Evolutionary conservation across 2,329 filamentous ascomycete species (phyloP), one percentile per base, ranked within the genome.

Genomic region (Blastomyces parvus): DNA sequence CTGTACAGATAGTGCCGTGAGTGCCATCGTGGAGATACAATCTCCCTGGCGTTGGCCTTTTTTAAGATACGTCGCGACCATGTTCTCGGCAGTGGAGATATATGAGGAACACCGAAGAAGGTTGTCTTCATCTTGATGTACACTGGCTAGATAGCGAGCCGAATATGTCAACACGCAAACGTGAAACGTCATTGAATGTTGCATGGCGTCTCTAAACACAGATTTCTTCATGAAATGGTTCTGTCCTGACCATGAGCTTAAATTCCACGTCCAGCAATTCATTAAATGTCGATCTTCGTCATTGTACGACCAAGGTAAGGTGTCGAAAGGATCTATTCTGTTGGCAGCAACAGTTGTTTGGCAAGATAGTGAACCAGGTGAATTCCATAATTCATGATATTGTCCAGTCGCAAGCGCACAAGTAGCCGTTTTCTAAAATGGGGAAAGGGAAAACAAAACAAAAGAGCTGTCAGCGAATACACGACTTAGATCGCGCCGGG

Each of bases 211-310:
- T 50, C 69, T 70, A 63, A 76, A 77, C 8, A 75, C 70, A 11
- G 69, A 67, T 13, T 73, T 69, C 63, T 78, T 78, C 30, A 78
- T 66, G 44, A 74, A 68, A 33, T 66, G 62, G 61, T 78, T 78
- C 62, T 75, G 73, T 1, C 76, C 76, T 9, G 76, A 77, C 76
- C 76, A 78, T 62, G 77, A 78, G 0, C 70, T 70, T 58, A 78
- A 67, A 55, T 71, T 74, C 58, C 67, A 71, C 1, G 68, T 71
- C 74, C 74, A 78, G 55, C 69, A 72, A 55, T 77, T 73, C 3
- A 69, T 67, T 52, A 78, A 67, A 48, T 74, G 71, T 52, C 72
- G 65, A 36, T 74, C 72, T n/a, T 71, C 70, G 5, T 61, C 66
- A 19, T 68, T 66, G 2, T 68, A 66, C 11, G 63, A 59, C 17